Conservation (phyloP, 345 rosid species). For the Cardiospermum halicacabum region DNA sequence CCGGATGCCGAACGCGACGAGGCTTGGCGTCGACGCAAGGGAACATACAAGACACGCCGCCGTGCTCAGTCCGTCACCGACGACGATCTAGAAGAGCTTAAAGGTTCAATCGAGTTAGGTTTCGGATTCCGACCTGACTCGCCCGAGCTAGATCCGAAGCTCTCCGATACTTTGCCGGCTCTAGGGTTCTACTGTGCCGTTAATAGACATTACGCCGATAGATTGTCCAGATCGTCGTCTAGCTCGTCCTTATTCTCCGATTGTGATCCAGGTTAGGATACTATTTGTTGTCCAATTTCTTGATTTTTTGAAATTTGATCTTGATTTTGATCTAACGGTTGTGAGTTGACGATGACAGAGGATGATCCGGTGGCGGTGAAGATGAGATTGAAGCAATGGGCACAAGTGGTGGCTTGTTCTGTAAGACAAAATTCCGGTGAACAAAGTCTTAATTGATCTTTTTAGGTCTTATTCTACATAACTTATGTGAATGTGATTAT, state of each 20-base stretch:
- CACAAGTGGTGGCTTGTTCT: slow-evolving; percentile 79
- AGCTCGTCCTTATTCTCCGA: slow-evolving; percentile 49
- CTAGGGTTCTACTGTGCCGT: slow-evolving; percentile 68
- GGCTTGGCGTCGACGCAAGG: slow-evolving; percentile 61
- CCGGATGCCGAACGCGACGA: slow-evolving; percentile 71
- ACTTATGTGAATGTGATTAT: not conserved
- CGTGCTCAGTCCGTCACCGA: slow-evolving; percentile 60
- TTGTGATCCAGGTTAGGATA: slow-evolving; percentile 48
- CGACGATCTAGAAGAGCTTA: slow-evolving; percentile 81
- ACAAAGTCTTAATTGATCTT: slow-evolving; percentile 21
- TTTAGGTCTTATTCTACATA: not conserved
- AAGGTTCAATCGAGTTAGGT: slow-evolving; percentile 77
- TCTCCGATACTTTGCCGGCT: slow-evolving; percentile 69
- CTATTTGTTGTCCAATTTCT: not conserved
- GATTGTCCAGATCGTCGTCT: slow-evolving; percentile 60
- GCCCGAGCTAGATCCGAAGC: slow-evolving; percentile 59
- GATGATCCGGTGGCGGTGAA: slow-evolving; percentile 72
- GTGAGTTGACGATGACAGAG: slow-evolving; percentile 29
- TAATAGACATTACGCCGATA: slow-evolving; percentile 46
- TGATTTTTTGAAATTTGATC: not conserved
- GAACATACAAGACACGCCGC: slow-evolving; percentile 11
- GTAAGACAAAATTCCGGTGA: slow-evolving; percentile 55
- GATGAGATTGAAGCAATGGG: slow-evolving; percentile 80
- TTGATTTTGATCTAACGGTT: not conserved
- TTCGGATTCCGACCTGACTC: slow-evolving; percentile 71